Evolutionary conservation across 129 eudicot genomes (phyloP), one percentile per base, ranked within the genome.

Genomic region (Arctium minus): DNA sequence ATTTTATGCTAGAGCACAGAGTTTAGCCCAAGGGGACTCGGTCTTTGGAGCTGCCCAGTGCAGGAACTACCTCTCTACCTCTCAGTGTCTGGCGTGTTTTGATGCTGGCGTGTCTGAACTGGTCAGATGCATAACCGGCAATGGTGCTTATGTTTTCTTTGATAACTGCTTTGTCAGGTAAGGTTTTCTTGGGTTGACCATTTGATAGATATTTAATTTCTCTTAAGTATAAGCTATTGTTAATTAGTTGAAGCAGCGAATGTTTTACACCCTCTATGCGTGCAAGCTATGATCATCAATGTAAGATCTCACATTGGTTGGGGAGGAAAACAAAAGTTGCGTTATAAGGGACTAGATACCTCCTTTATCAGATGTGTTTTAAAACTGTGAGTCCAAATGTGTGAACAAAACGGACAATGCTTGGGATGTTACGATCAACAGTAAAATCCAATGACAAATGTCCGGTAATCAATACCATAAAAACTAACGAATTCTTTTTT

Each of bases 81-180:
- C 89, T 60, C 87, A 83, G 67, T 87, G 89, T 31, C 70, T 84
- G 83, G 87, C 83, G 65, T 84, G 87, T 79, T 84, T 79, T 4
- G 76, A 84, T 84, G 83, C 73, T 0, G 89, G 29, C 4, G 82
- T 76, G 74, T 48, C 78, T 69, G 79, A 60, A 67, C 38, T 83
- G 64, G 72, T 31, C 53, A 71, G 13, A 80, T 87, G 89, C 40
- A 0, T 72, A 8, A 80, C 81, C 1, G 87, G 82, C 18, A 83
- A 87, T 72, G 89, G 89, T n/a, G 90, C 87, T 71, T 72, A 85
- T 31, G 72, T 65, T 42, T 79, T 83, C 77, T 83, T 79, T 7
- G 87, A 87, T 83, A 79, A 85, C 71, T 87, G 89, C 78, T 87
- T 79, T 74, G 38, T 87, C 50, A 87, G 89, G 89, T 86, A 86